phyloP scores from a whole-genome alignment of 1,284 basidiomycete genomes.

The Mycena citricolor region DNA sequence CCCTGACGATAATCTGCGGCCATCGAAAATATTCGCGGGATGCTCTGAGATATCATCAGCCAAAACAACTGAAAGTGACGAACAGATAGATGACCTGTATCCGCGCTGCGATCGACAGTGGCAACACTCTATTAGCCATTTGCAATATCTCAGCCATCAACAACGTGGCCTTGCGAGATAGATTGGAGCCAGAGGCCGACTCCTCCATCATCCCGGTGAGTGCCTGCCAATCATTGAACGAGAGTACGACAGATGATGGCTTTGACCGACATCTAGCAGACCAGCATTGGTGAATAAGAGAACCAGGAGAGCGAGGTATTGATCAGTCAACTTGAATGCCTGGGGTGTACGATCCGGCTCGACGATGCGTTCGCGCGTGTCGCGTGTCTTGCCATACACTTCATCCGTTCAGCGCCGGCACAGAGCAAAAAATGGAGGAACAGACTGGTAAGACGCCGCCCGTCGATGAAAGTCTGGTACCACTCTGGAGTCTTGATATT shows the following conservation, averaged over 20 bases:
- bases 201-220: conserved; percentile 84
- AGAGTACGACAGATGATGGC: conserved; percentile 1
- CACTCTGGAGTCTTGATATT: conserved; percentile 89
- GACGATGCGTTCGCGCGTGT: conserved; percentile 33
- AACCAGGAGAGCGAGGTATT: conserved; percentile 90
- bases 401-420: background rate
- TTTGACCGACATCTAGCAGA: conserved; percentile 72
- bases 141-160: conserved; percentile 92
- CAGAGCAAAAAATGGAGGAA: background rate
- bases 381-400: conserved; percentile 71
- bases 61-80: conserved; percentile 1
- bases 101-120: conserved; percentile 76
- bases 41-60: conserved; percentile 49
- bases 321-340: conserved; percentile 83
- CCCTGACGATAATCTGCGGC: conserved; percentile 76
- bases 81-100: conserved; percentile 61
- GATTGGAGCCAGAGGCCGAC: conserved; percentile 60
- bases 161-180: conserved; percentile 86
- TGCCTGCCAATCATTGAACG: conserved; percentile 50
- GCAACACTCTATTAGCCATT: conserved; percentile 87
- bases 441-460: conserved; percentile 79
- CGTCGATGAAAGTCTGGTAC: conserved; percentile 89
- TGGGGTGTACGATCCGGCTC: conserved; percentile 52
- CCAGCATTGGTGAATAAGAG: conserved; percentile 87
- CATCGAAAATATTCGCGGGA: conserved; percentile 84